These are phyloP conservation scores for Neophaeococcomyces mojaviensis DNA, from an alignment of 2,329 filamentous ascomycete species.

Conservation along the genomic window DNA sequence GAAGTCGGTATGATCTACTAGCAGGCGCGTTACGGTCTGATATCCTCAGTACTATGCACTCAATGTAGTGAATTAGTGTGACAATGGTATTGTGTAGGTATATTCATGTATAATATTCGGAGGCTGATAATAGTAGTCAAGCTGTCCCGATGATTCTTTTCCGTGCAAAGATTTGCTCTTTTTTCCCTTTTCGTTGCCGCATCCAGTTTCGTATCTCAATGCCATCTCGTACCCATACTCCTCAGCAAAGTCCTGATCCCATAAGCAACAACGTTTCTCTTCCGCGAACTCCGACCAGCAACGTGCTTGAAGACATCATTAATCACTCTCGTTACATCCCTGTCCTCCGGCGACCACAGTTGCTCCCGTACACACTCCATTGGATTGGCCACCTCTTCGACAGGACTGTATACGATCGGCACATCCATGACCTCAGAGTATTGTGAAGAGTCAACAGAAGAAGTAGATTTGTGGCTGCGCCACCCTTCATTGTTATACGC, in stretches of 20 bases:
- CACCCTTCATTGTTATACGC: conserved; percentile 32
- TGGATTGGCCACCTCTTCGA: conserved; percentile 19
- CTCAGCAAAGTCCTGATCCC: conserved; percentile 18
- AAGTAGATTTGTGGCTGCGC: conserved; percentile 25
- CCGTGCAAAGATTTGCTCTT: too few species aligned
- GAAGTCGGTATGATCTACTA: too few species aligned
- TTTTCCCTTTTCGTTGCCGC: not conserved
- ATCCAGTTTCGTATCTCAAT: conserved; percentile 12
- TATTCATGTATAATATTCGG: too few species aligned
- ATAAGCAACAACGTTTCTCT: conserved; percentile 18
- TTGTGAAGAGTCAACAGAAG: not conserved
- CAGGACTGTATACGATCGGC: conserved; percentile 30
- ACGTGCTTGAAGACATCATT: conserved; percentile 11
- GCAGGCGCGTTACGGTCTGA: too few species aligned
- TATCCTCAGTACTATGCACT: too few species aligned
- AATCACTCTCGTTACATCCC: conserved; percentile 12
- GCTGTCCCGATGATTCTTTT: too few species aligned
- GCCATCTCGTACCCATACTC: conserved; percentile 16
- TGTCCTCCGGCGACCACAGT: conserved; percentile 18
- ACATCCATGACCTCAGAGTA: conserved; percentile 30
- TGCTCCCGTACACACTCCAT: conserved; percentile 24
- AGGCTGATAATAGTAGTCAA: too few species aligned
- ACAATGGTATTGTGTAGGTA: too few species aligned
- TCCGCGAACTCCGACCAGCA: conserved; percentile 15
- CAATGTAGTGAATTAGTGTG: too few species aligned